Evolutionary conservation across 2,329 filamentous ascomycete species (phyloP).

Genomic region (Gliomastix tumulicola): DNA sequence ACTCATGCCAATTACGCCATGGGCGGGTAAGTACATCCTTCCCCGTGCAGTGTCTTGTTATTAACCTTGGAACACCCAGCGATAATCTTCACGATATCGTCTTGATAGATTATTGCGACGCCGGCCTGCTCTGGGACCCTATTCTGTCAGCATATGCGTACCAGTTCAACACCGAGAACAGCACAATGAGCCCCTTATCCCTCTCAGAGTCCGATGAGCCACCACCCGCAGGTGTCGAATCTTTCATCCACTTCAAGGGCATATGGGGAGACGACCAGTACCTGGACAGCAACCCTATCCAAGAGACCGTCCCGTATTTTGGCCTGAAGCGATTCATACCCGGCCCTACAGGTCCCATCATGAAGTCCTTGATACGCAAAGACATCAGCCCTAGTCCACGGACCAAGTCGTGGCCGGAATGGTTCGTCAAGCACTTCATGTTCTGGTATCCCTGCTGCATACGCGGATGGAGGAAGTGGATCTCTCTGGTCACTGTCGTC

Average conservation of each 20-base stretch:
- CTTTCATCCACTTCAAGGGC: constrained; percentile 23
- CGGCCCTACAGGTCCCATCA: constrained; percentile 20
- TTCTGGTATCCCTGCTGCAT: constrained; percentile 23
- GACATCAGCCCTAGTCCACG: constrained; percentile 18
- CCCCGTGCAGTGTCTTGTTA: no score
- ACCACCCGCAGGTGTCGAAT: no score
- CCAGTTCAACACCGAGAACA: constrained; percentile 16
- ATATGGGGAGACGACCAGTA: constrained; percentile 24
- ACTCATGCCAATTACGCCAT: constrained; percentile 24
- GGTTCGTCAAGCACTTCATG: constrained; percentile 17
- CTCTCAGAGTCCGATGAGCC: background rate
- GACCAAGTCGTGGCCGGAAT: constrained; percentile 17
- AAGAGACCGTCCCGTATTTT: constrained; percentile 18
- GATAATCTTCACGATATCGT: constrained; percentile 22
- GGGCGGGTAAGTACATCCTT: constrained; percentile 18
- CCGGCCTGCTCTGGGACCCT: constrained; percentile 23
- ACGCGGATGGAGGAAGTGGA: constrained; percentile 22
- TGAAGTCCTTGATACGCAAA: constrained; percentile 23
- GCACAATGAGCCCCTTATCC: constrained; percentile 11
- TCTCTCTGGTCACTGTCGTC: constrained; percentile 8
- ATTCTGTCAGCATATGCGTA: constrained; percentile 26
- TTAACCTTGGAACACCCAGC: no score
- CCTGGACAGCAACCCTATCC: constrained; percentile 20
- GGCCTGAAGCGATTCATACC: constrained; percentile 21
- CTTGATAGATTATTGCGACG: constrained; percentile 23